Percentiles rank a stretch among this genome's conserved stretches.
Evolutionary conservation across 2,329 filamentous ascomycete genomes (phyloP).

Genomic region (Talaromyces marneffei): DNA sequence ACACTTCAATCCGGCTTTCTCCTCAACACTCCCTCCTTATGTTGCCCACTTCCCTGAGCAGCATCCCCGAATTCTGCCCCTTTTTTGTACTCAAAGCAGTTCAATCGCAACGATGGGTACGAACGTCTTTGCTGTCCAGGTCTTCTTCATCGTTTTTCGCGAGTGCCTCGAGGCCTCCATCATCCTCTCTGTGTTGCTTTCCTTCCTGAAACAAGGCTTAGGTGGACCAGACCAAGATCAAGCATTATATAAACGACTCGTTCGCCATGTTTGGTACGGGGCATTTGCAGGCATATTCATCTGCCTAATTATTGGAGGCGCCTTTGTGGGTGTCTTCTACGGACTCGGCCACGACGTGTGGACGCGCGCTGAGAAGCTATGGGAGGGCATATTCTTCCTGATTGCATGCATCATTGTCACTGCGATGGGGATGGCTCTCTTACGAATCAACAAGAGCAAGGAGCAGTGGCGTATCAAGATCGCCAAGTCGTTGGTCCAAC

Average conservation of each 20-base stretch:
- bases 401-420: constrained; percentile 75
- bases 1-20: not conserved
- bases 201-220: constrained; percentile 78
- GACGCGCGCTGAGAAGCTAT: constrained; percentile 64
- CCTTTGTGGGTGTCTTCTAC: constrained; percentile 69
- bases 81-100: not conserved
- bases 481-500: constrained; percentile 58
- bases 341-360: constrained; percentile 62
- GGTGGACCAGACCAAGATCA: constrained; percentile 55
- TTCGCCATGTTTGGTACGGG: constrained; percentile 67
- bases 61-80: not conserved
- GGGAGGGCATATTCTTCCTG: constrained; percentile 73
- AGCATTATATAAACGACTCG: constrained; percentile 60
- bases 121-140: constrained; percentile 25
- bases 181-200: constrained; percentile 78
- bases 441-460: constrained; percentile 76
- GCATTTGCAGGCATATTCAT: constrained; percentile 57
- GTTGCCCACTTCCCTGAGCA: not conserved
- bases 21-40: not conserved
- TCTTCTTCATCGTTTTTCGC: constrained; percentile 88
- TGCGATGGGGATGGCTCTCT: constrained; percentile 70
- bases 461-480: constrained; percentile 86
- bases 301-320: constrained; percentile 59
- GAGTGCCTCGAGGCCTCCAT: constrained; percentile 78
- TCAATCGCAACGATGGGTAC: constrained; percentile 7